Evolutionary conservation across 345 rosid species (phyloP).

Genomic region (Pseudoturritis turrita): DNA sequence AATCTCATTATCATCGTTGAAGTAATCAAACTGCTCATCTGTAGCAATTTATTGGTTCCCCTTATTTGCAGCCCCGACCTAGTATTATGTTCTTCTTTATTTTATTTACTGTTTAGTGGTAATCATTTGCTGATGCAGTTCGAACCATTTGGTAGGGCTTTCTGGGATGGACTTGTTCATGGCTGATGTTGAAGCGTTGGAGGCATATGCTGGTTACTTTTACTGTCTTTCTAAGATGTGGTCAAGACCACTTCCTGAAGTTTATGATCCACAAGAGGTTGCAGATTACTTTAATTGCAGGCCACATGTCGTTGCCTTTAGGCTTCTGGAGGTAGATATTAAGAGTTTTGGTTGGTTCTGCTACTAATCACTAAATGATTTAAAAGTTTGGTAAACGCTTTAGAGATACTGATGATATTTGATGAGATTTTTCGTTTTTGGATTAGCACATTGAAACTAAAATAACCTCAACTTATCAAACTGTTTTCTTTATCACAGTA

Average conservation of each 20-base stretch:
- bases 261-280: conserved; percentile 67
- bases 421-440: neutral
- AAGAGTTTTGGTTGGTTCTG: neutral
- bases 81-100: neutral
- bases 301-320: conserved; percentile 80
- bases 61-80: neutral
- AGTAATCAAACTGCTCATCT: neutral
- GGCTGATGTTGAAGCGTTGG: conserved; percentile 93
- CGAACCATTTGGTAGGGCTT: conserved; percentile 45
- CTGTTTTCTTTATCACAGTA: neutral
- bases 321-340: conserved; percentile 76
- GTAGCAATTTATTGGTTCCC: neutral
- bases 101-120: conserved; percentile 9
- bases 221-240: conserved; percentile 61
- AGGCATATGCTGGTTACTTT: conserved; percentile 62
- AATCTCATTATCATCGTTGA: neutral
- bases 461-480: neutral
- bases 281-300: conserved; percentile 76
- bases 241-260: conserved; percentile 94
- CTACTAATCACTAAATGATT: neutral
- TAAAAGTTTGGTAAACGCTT: neutral
- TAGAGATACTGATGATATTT: neutral
- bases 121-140: conserved; percentile 19
- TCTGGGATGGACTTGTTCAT: conserved; percentile 75
- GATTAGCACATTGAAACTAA: neutral